Percentiles rank a stretch among this genome's conserved stretches.
These are phyloP conservation scores for Monilinia laxa DNA, from an alignment of 2,329 filamentous ascomycete species.

Conservation along the genomic window DNA sequence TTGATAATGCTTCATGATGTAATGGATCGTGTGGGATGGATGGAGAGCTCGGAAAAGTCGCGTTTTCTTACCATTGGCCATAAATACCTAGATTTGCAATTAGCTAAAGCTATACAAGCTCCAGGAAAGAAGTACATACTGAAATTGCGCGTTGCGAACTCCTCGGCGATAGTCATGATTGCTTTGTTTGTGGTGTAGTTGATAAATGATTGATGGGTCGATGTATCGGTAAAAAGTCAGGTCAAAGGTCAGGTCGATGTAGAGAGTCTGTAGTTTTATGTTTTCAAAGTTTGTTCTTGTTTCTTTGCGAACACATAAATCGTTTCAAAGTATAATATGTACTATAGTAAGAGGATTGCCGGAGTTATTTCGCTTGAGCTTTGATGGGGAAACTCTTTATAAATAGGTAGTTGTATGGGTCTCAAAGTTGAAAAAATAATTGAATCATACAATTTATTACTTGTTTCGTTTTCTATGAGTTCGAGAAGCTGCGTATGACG, in stretches of 20 bases:
- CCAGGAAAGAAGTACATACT: slow-evolving; percentile 52
- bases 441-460: slow-evolving; percentile 10
- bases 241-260: neutral
- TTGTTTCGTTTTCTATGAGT: slow-evolving; percentile 13
- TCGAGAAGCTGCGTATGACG: slow-evolving; percentile 21
- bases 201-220: slow-evolving; percentile 12
- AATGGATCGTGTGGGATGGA: slow-evolving; percentile 7
- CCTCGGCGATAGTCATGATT: slow-evolving; percentile 70
- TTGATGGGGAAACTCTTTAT: slow-evolving; percentile 15
- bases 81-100: slow-evolving; percentile 59
- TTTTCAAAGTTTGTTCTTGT: slow-evolving; percentile 9
- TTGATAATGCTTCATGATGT: slow-evolving; percentile 13
- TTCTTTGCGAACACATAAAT: slow-evolving; percentile 24
- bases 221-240: slow-evolving; percentile 6
- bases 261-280: neutral
- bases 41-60: slow-evolving; percentile 21
- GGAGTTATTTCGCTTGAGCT: slow-evolving; percentile 15
- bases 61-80: slow-evolving; percentile 65
- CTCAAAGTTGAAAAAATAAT: slow-evolving; percentile 11
- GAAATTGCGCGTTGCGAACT: slow-evolving; percentile 72
- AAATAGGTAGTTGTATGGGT: neutral
- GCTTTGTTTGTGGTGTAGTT: slow-evolving; percentile 29
- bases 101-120: slow-evolving; percentile 27
- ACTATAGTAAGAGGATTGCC: neutral
- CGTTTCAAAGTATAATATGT: slow-evolving; percentile 13